Base-by-base conservation (phyloP, 768 basidiomycete species). In the Suillus lakei region DNA sequence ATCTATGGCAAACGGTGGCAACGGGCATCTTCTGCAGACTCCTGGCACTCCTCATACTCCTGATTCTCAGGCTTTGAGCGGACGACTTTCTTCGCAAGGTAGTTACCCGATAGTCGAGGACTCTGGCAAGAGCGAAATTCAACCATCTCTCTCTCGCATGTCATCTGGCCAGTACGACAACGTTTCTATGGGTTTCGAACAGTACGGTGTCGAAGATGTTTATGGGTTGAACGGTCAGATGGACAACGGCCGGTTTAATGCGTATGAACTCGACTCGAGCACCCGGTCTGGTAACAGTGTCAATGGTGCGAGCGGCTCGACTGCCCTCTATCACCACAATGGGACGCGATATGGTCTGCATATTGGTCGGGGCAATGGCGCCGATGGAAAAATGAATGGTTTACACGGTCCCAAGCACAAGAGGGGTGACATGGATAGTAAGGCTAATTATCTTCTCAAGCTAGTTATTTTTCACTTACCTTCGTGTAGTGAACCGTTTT, bases 361-460 rank as follows among this genome's bases (percentile, higher is more conserved):
- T 41, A 72, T 89, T 59, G 85, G 87, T 39, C 85, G 92, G 44
- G 80, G 82, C 18, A 73, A 79, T 48, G 82, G 83, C 53, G 81
- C 81, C n/a, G 91, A 93, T 68, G 79, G 87, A 63, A 95, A 95
- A 77, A 93, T 95, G 88, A 94, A 93, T 71, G 93, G 94, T 26
- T 76, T 96, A 53, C 93, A 95, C 72, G 96, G 96, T 51, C 88
- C 95, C 60, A 97, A 97, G 80, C 96, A 96, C 81, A 97, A 96
- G 81, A 87, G 96, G 15, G 94, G 94, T 44, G 94, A 98, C 71
- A 85, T 95, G 73, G 95, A 97, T 76, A 89, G 95, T 70, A 89
- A 94, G 84, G 18, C 26, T 95, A 86, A 89, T 43, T 7, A 9
- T 44, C 56, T 21, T 3, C 38, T 44, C 13, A 18, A 13, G 30